Conservation (phyloP, 768 basidiomycete species). For the Antrodiella citrinella region DNA sequence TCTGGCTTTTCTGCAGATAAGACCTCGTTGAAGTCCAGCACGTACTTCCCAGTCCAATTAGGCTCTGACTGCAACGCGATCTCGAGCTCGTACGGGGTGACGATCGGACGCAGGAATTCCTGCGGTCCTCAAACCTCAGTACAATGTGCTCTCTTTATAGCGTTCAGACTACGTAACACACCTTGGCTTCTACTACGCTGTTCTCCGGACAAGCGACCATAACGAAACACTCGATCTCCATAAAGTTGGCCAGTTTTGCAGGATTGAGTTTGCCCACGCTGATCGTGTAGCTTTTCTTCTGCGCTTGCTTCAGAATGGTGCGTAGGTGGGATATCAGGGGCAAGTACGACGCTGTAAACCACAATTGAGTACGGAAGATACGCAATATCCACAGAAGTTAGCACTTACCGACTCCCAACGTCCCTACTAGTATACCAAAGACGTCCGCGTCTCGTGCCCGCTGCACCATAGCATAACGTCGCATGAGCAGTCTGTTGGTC, state of each 20-base stretch:
- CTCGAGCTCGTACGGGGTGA: conserved; percentile 89
- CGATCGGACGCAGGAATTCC: conserved; percentile 87
- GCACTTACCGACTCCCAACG: conserved; percentile 74
- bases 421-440: conserved; percentile 92
- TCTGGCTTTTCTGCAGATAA: background rate
- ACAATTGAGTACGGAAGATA: background rate
- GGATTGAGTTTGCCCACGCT: conserved; percentile 94
- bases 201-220: conserved; percentile 94
- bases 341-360: conserved; percentile 68
- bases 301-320: conserved; percentile 47
- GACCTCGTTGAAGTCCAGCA: conserved; percentile 55
- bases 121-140: conserved; percentile 27
- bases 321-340: conserved; percentile 83
- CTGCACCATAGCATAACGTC: conserved; percentile 81
- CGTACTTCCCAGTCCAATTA: conserved; percentile 70
- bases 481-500: conserved; percentile 82
- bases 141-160: too few relatives aligned
- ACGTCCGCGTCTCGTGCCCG: conserved; percentile 88
- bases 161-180: too few relatives aligned
- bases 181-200: conserved; percentile 70
- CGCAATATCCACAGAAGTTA: background rate
- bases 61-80: conserved; percentile 66
- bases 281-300: conserved; percentile 91
- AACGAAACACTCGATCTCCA: conserved; percentile 94
- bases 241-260: conserved; percentile 90